Evolutionary conservation across 352 stramenopile species (phyloP).

Genomic region (Pythium guiyangense): DNA sequence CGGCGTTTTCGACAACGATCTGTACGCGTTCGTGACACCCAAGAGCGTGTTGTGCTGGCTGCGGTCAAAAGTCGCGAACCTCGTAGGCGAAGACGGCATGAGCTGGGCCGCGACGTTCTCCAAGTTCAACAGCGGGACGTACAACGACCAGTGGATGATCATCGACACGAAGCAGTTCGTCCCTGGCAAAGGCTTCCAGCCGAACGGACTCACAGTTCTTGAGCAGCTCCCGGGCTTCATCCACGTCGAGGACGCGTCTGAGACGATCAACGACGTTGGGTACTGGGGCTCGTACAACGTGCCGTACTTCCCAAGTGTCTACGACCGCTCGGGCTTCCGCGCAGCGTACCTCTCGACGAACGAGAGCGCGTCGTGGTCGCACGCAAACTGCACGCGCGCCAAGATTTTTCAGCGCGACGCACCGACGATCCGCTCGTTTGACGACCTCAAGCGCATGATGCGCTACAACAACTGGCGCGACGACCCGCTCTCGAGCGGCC

Average conservation of each 20-base stretch:
- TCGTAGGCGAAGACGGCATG: slow-evolving; percentile 32
- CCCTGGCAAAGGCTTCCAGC: slow-evolving; percentile 28
- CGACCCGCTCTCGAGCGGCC: slow-evolving; percentile 39
- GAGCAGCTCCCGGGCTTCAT: slow-evolving; percentile 69
- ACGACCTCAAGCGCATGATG: slow-evolving; percentile 60
- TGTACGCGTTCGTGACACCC: slow-evolving; percentile 47
- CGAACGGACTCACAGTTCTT: slow-evolving; percentile 48
- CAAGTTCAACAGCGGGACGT: slow-evolving; percentile 68
- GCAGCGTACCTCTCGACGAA: slow-evolving; percentile 30
- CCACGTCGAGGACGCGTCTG: slow-evolving; percentile 49
- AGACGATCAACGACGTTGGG: slow-evolving; percentile 35
- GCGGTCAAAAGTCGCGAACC: slow-evolving; percentile 49
- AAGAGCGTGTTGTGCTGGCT: slow-evolving; percentile 65
- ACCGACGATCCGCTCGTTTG: slow-evolving; percentile 30
- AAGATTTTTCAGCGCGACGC: slow-evolving; percentile 57
- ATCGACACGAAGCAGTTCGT: slow-evolving; percentile 60
- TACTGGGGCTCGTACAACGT: slow-evolving; percentile 86
- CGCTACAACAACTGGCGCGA: slow-evolving; percentile 56
- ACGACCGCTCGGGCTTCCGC: slow-evolving; percentile 49
- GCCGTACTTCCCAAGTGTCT: slow-evolving; percentile 66
- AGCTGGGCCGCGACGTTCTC: slow-evolving; percentile 44
- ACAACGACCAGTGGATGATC: slow-evolving; percentile 87
- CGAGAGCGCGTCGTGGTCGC: slow-evolving; percentile 31
- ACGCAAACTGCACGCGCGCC: slow-evolving; percentile 38
- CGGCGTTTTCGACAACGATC: slow-evolving; percentile 41